Base-by-base conservation (phyloP, 2,329 filamentous ascomycete genomes). In the Polychaeton citri region DNA sequence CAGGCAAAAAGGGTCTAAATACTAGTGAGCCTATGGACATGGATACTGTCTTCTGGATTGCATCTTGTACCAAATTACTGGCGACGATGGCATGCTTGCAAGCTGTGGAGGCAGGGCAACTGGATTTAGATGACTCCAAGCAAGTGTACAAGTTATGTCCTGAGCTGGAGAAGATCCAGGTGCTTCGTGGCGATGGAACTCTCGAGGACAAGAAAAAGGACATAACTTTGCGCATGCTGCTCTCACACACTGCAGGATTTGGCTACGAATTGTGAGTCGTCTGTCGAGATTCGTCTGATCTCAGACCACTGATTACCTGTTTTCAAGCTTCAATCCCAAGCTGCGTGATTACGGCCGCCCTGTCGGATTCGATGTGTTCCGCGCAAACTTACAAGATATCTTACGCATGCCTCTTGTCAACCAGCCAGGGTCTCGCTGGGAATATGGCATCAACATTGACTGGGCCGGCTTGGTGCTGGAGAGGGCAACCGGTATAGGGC, bases 351-450 rank as follows among this genome's bases (percentile, higher is more conserved):
- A 55, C 53, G 57, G 56, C 2, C 56, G 61, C 9, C 72, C 72
- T 0, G 54, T 59, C 0, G 71, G 72, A 0, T 47, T 66, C 4
- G 71, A 79, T 37, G 75, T 79, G 47, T 72, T 79, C 45, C 66
- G 65, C 0, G 69, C 69, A 1, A 60, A 70, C 5, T 48, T 65
- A 12, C 60, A 63, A 20, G 74, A 73, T 17, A 58, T 78, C 30
- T 47, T 65, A 21, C 50, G 57, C 9, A 52, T 56, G 38, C 71
- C 76, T 1, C 53, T 82, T 12, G 51, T 79, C 1, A 74, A 76
- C 43, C 74, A 81, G 43, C 77, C 78, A 0, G 76, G 76, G 0
- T 64, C 68, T 17, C 60, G 60, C 3, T 81, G 73, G 71, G 64
- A 72, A 38, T 80, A 80, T 30, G 46, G 51, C 40, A 58, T 61